phyloP scores from a whole-genome alignment of 1,284 basidiomycete species.

The Sphagnurus paluster region DNA sequence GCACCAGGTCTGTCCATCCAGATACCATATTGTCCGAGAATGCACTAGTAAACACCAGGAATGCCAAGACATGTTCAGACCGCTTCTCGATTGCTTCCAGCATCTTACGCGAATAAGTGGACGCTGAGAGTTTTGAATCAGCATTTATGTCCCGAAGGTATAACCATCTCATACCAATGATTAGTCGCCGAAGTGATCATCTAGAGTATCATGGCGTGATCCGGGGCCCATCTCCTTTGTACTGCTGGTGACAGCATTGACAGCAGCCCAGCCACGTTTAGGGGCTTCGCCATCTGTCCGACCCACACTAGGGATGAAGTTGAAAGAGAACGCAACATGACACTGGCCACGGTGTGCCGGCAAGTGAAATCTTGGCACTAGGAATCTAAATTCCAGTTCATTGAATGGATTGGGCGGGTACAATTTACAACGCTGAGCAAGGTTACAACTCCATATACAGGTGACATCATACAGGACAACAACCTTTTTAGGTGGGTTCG shows the following conservation, averaged over 20 bases:
- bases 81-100: conserved; percentile 2
- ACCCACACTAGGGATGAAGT: conserved; percentile 19
- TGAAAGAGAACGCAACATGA: conserved; percentile 25
- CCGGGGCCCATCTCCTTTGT: conserved; percentile 32
- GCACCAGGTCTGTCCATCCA: not conserved
- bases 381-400: not conserved
- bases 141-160: conserved; percentile 15
- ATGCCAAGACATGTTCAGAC: not conserved
- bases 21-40: not conserved
- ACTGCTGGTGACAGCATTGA: conserved; percentile 23
- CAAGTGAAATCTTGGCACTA: conserved; percentile 24
- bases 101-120: conserved; percentile 12
- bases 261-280: conserved; percentile 26
- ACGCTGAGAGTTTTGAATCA: not conserved
- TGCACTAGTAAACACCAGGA: not conserved
- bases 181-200: conserved; percentile 26
- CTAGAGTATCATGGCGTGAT: conserved; percentile 24
- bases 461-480: conserved; percentile 31
- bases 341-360: conserved; percentile 22
- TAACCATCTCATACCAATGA: conserved; percentile 25
- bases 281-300: conserved; percentile 29
- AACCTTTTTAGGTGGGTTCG: conserved; percentile 2
- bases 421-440: not conserved
- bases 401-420: not conserved
- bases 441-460: conserved; percentile 28